A percentile compares a stretch with the other conserved stretches of the same genome.
Evolutionary conservation across 805 yeast species (phyloP).

Genomic region (Candida awuae): DNA sequence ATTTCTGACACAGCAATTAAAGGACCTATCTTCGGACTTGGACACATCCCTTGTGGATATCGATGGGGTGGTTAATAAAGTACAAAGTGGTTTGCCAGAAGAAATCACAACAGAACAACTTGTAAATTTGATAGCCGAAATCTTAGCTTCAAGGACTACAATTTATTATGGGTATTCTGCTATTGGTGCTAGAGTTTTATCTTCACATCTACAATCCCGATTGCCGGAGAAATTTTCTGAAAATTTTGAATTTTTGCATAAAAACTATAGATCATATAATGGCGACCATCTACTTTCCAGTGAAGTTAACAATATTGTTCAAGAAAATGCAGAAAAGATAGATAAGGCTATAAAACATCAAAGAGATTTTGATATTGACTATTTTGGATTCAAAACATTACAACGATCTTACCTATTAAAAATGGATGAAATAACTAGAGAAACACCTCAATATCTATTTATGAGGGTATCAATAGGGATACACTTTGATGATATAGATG

Average conservation of each 20-base stretch:
- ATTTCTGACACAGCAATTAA: constrained; percentile 9
- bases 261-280: constrained; percentile 29
- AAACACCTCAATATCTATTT: constrained; percentile 85
- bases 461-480: constrained; percentile 92
- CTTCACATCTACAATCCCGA: constrained; percentile 75
- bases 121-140: constrained; percentile 64
- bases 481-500: constrained; percentile 59
- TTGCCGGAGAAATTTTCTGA: constrained; percentile 71
- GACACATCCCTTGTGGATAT: constrained; percentile 37
- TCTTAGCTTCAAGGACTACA: constrained; percentile 91
- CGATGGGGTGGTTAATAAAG: constrained; percentile 39
- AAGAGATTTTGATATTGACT: constrained; percentile 72
- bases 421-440: constrained; percentile 59
- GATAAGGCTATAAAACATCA: constrained; percentile 61
- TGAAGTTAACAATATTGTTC: constrained; percentile 43
- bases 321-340: constrained; percentile 48
- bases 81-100: constrained; percentile 41
- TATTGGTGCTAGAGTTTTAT: constrained; percentile 85
- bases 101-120: constrained; percentile 38
- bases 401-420: constrained; percentile 77
- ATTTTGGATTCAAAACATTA: constrained; percentile 88
- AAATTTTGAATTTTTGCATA: constrained; percentile 37
- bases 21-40: constrained; percentile 26
- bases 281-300: constrained; percentile 2
- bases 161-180: constrained; percentile 89